Conservation (phyloP, 148 eudicot genomes). For the Cornus suecica region DNA sequence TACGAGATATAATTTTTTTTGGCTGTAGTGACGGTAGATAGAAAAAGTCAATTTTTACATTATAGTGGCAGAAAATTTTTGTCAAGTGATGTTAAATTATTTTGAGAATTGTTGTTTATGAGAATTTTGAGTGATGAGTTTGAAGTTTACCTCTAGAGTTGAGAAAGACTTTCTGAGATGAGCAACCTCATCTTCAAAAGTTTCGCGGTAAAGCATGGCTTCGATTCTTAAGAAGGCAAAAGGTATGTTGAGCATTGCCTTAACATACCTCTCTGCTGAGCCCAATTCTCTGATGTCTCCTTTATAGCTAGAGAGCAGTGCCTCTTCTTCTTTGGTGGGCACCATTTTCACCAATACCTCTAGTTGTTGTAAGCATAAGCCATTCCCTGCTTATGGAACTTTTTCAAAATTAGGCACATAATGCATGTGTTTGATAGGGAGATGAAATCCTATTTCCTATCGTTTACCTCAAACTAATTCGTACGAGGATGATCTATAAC, state of each 20-base stretch:
- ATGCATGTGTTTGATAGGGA: not conserved
- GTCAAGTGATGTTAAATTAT: not conserved
- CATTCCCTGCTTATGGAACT: constrained; percentile 50
- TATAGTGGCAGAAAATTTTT: too few relatives aligned
- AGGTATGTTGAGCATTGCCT: constrained; percentile 61
- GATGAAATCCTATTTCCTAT: too few relatives aligned
- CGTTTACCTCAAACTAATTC: too few relatives aligned
- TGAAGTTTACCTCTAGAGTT: constrained; percentile 72
- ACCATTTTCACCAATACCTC: constrained; percentile 87
- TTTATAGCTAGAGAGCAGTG: constrained; percentile 57
- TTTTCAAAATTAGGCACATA: not conserved
- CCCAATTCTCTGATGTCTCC: constrained; percentile 64
- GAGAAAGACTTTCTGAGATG: constrained; percentile 82
- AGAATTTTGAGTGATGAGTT: not conserved
- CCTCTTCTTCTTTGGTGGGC: constrained; percentile 92
- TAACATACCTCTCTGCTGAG: constrained; percentile 78
- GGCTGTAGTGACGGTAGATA: too few relatives aligned
- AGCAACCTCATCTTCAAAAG: constrained; percentile 83
- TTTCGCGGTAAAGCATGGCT: constrained; percentile 88
- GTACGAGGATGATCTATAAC: not conserved
- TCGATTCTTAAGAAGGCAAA: constrained; percentile 76
- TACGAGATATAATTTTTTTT: too few relatives aligned
- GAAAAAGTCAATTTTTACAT: too few relatives aligned
- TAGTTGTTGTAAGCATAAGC: constrained; percentile 76
- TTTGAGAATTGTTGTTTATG: not conserved